Base-by-base conservation (phyloP, 768 basidiomycete species). In the Macrolepiota albuminosa region DNA sequence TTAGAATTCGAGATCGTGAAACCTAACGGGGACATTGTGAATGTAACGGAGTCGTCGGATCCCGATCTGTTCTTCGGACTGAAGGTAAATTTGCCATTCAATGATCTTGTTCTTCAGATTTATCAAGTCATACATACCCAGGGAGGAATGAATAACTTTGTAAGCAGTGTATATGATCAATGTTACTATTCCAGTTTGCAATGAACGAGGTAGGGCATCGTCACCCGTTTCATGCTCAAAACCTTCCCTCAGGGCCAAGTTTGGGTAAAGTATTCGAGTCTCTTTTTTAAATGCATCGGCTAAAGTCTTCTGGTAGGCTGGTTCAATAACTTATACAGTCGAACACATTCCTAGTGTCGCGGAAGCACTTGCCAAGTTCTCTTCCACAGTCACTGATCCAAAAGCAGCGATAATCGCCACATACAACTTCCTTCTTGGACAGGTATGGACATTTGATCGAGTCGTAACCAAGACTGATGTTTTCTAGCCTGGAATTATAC, bases 101-200 rank as follows among this genome's bases (percentile, higher is more conserved):
- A 31, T 18, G 26, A 26, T 16, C 8, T 53, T 18, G 4, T 34
- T 51, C 6, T 18, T 18, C 24, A 16, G 8, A 48, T 21, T 26
- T 10, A 3, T 10, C n/a, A 18, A 48, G 40, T 37, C 4, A 39
- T 31, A 29, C 4, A 39, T 31, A 29, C 21, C 2, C 61, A 86
- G 83, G 87, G 86, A 36, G 86, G 85, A 10, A 67, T 76, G 63
- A 86, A 88, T 62, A 88, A 88, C 61, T 87, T 85, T 59, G 78
- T 73, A 42, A 36, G 63, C 8, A 4, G 6, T 13, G 40, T 54
- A n/a, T 31, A 29, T 40, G 14, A n/a, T 13, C 14, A 21, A n/a
- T 33, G 42, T n/a, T 3, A 14, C 26, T 21, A 10, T 13, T 33
- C 33, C 37, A 29, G 4, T 24, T 42, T 9, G 21, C 13, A 37